Base-by-base conservation (phyloP, 495 filamentous ascomycete species). In the Penicillium cataractarum region DNA sequence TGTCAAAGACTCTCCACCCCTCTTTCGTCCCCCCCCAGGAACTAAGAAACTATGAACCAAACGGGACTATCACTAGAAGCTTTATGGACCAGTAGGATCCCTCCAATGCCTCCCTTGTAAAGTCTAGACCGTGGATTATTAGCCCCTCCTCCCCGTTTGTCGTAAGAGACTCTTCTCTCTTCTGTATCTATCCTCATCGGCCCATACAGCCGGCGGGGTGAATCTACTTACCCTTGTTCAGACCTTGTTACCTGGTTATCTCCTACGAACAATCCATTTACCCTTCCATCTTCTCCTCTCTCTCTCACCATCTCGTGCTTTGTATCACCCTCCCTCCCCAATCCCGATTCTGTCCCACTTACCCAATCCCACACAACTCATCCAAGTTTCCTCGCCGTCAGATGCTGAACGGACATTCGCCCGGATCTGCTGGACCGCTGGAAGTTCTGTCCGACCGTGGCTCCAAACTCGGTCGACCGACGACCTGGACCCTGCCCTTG, bases 361-460 rank as follows among this genome's bases (percentile, higher is more conserved):
- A 39, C 57, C 55, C 27, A 33, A 13, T 53, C 55, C 50, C 40
- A n/a, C n/a, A n/a, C 55, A 55, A 53, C 35, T 27, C 22, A 49
- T n/a, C 46, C 32, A 24, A 19, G 51, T 56, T 48, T 40, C 22
- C 50, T 27, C 13, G 37, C 52, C 1, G 32, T 56, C 31, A 40
- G 22, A 9, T 42, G 12, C 55, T 66, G 39, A 22, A 50, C 42
- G 27, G 27, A 49, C 24, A 72, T 71, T 71, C 63, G 70, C 46
- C 50, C 70, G 70, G 70, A 71, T 69, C 70, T 73, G 51, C 68
- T 73, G 68, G 70, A 68, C 70, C 69, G 69, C 58, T 57, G 70
- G 68, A 71, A 71, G 48, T 69, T 44, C 61, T 73, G 70, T 73
- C 70, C 70, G 67, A 72, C 70, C 70, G 68, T 71, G 70, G 70